These are phyloP conservation scores for Clavariopsis aquatica DNA, from an alignment of 495 filamentous ascomycete species.

Conservation along the genomic window DNA sequence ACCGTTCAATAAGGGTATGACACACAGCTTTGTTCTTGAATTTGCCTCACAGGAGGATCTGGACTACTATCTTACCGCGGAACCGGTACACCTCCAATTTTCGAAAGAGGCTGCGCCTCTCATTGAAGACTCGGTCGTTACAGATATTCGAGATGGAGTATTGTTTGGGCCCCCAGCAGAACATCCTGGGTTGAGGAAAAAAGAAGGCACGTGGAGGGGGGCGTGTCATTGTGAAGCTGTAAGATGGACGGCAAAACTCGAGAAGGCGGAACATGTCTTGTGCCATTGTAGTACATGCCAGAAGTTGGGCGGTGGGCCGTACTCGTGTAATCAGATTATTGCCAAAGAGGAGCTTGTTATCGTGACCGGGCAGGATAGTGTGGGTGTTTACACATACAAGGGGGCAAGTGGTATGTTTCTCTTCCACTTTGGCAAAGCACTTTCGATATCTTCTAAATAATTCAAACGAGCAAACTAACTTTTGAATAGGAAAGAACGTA, in stretches of 20 bases:
- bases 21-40: conserved; percentile 39
- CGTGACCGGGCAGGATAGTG: conserved; percentile 5
- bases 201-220: background rate
- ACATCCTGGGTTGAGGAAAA: conserved; percentile 13
- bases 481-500: conserved; percentile 4
- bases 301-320: conserved; percentile 25
- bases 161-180: conserved; percentile 16
- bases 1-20: conserved; percentile 35
- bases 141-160: conserved; percentile 16
- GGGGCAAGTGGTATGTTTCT: conserved; percentile 12
- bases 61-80: conserved; percentile 38
- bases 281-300: conserved; percentile 27
- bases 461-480: background rate
- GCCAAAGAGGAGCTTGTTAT: conserved; percentile 14
- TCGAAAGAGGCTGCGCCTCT: conserved; percentile 16
- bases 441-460: background rate
- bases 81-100: conserved; percentile 34
- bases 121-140: conserved; percentile 24
- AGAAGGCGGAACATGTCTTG: conserved; percentile 23
- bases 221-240: conserved; percentile 26
- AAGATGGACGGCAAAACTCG: conserved; percentile 9
- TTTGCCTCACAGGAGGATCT: conserved; percentile 37
- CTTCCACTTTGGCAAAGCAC: background rate
- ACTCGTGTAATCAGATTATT: conserved; percentile 32
- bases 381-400: conserved; percentile 15